Percentiles rank a stretch among this genome's conserved stretches.
phyloP scores from a whole-genome alignment of 1,139 yeast species.

The Insectozyma bohioensis region DNA sequence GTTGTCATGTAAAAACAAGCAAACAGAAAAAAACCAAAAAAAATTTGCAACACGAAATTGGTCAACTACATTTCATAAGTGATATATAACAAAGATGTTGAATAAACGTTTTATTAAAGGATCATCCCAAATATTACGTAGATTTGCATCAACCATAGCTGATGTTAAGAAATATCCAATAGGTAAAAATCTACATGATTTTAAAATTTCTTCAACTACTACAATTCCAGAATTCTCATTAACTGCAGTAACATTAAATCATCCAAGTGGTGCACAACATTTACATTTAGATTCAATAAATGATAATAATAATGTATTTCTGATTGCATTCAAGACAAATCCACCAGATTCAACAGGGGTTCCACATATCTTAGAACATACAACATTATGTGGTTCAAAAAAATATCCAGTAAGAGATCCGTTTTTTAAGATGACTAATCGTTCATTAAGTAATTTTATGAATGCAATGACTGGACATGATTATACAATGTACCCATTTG shows the following conservation, averaged over 20 bases:
- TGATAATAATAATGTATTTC: constrained; percentile 83
- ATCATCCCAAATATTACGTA: neutral
- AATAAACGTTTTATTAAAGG: no score
- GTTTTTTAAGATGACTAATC: constrained; percentile 91
- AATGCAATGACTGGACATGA: constrained; percentile 99
- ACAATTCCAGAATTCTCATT: constrained; percentile 81
- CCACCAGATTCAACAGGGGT: constrained; percentile 94
- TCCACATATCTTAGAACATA: constrained; percentile 94
- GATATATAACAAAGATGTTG: no score
- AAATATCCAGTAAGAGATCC: constrained; percentile 96
- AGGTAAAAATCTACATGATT: constrained; percentile 66
- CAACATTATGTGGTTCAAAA: constrained; percentile 89
- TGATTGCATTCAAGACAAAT: constrained; percentile 88
- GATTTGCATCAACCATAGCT: constrained; percentile 9
- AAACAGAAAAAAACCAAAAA: no score
- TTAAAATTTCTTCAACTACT: constrained; percentile 57
- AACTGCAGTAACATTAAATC: constrained; percentile 73
- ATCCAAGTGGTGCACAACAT: constrained; percentile 78
- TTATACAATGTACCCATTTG: constrained; percentile 93
- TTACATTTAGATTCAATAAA: constrained; percentile 75
- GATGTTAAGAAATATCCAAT: constrained; percentile 51
- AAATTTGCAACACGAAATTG: no score
- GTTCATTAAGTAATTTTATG: constrained; percentile 89
- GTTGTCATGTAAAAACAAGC: no score
- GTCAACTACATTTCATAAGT: no score